Base-by-base conservation (phyloP, 208 protist genomes). In the Crithidia fasciculata region DNA sequence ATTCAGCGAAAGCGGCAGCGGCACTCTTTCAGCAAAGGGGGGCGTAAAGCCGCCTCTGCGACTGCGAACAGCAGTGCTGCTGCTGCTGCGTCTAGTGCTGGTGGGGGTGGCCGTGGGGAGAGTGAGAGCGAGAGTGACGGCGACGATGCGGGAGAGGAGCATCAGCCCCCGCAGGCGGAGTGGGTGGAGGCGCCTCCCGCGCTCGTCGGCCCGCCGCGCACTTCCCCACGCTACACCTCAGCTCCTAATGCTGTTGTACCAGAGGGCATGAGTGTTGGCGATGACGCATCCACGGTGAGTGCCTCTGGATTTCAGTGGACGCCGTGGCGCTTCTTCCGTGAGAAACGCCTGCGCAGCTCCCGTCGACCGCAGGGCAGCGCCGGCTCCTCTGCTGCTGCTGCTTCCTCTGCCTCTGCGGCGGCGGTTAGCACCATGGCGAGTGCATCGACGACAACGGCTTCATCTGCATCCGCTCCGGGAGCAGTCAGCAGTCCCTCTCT, bases 1-100 rank as follows among this genome's bases (percentile, higher is more conserved):
- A 67, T 70, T 39, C 70, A 74, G 57, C 55, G 74, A 37, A 76
- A 85, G 60, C 61, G 72, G 39, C 65, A 75, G 76, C 71, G 66
- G 19, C 57, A 74, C 53, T 70, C 59, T 2, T 80, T 63, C 53
- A 73, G n/a, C 56, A 69, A 63, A 50, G 45, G 65, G 28, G 37
- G 16, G 5, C 69, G 62, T 5, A 64, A 55, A 36, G 36, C 63
- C 10, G 0, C 56, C 6, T 8, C 47, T 4, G 15, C 50, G 9
- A 16, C 49, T 5, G 19, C 49, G 39, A 19, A n/a, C 64, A 36
- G 36, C 50, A 8, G 36, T 13, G n/a, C 3, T 28, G 28, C 18
- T 16, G 45, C 28, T 28, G 28, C 28, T 28, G 28, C 28, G 28
- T 28, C 28, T 28, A 1, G 28, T 28, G 54, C 10, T 10, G 16